Percentiles rank a stretch among this genome's conserved stretches.
phyloP scores from a whole-genome alignment of 192 early-diverging fungal species.

The Chytriomyces sp. region DNA sequence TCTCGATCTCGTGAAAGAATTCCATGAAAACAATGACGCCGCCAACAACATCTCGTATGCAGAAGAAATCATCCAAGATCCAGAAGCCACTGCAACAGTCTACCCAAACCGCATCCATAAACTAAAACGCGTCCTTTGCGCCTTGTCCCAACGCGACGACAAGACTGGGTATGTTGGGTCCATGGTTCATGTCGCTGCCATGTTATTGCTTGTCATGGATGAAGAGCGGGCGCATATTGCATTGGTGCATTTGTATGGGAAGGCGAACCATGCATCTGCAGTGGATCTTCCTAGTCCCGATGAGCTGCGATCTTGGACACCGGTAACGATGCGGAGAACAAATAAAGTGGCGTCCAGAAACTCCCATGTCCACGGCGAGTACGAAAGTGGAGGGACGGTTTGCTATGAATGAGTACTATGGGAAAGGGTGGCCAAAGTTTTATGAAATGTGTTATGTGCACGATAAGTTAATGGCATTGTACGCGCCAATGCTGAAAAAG shows the following conservation, averaged over 20 bases:
- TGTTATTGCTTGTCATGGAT: conserved; percentile 16
- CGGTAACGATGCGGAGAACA: neutral
- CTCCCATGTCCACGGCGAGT: neutral
- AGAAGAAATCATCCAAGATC: neutral
- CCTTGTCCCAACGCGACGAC: conserved; percentile 3
- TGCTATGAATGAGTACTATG: neutral
- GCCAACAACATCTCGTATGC: neutral
- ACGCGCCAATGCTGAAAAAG: neutral
- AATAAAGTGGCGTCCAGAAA: neutral
- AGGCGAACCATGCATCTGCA: too few species aligned
- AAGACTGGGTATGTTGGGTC: conserved; percentile 9
- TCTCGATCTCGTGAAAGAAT: neutral
- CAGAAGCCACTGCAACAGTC: neutral
- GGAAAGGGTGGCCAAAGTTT: neutral
- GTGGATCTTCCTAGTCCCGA: neutral
- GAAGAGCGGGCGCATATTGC: conserved; percentile 8
- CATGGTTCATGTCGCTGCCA: conserved; percentile 1
- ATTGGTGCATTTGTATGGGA: conserved; percentile 9
- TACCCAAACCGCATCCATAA: neutral
- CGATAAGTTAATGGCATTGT: neutral
- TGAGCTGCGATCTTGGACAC: neutral
- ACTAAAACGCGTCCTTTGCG: conserved; percentile 1
- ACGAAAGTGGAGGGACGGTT: neutral
- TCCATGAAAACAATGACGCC: neutral
- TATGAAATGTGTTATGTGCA: conserved; percentile 2